Base-by-base conservation (phyloP, 306 rosid species). In the Cucumis melo region DNA sequence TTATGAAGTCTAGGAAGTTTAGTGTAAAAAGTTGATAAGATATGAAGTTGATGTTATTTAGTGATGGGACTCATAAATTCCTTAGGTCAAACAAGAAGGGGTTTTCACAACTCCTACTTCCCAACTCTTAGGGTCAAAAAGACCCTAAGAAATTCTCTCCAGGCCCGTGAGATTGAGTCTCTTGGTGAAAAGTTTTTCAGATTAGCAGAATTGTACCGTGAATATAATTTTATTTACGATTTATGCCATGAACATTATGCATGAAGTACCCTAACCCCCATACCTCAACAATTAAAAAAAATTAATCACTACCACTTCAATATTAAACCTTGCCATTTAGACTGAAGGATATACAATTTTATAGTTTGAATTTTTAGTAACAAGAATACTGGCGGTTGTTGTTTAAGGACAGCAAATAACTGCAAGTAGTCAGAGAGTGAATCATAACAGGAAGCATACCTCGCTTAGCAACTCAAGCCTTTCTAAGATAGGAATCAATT, bases 401-500 rank as follows among this genome's bases (percentile, higher is more conserved):
- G 1, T 61, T 20, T 20, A 42, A 70, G 53, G 39, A 23, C n/a
- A 5, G 27, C 20, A 48, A 72, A 14, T 24, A 14, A 41, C 6
- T 34, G 53, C 55, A 53, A 56, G 12, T 57, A 75, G 51, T 14
- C 5, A 57, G 39, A 19, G 27, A 6, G 16, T 38, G 38, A 27
- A 14, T 12, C 8, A 57, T 8, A 14, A 7, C 10, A 8, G 57
- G 78, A 76, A 24, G 20, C 82, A 71, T 81, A 94, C 98, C 98
- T 94, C 97, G 80, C 85, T 87, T 16, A 90, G 80, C 79, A 86
- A 76, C 82, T 94, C 98, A 0, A 94, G 98, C 82, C 92, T 87
- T 83, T 91, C 96, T 51, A 94, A 87, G 66, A 82, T 85, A n/a
- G 91, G 86, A 83, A 90, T 86, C 76, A 94, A 76, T 77, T 87